A percentile compares a stretch with the other conserved stretches of the same genome.
phyloP scores from a whole-genome alignment of 768 basidiomycete genomes.

The Lactarius akahatsu region DNA sequence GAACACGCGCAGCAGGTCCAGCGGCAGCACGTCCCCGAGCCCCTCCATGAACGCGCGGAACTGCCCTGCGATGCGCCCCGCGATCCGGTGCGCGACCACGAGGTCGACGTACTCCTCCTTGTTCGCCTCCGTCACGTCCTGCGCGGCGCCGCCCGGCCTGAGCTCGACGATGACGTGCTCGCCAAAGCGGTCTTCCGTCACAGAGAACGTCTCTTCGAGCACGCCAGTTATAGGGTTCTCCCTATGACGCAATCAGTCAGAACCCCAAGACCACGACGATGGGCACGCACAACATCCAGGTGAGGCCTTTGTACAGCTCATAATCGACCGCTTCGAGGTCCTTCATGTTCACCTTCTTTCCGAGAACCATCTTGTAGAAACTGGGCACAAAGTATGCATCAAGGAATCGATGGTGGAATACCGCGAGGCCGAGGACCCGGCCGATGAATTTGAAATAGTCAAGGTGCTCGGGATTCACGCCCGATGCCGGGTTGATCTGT shows the following conservation, averaged over 20 bases:
- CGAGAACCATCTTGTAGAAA: slow-evolving; percentile 77
- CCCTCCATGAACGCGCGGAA: slow-evolving; percentile 85
- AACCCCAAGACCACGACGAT: slow-evolving; percentile 3
- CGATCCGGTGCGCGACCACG: slow-evolving; percentile 82
- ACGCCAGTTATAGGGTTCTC: slow-evolving; percentile 76
- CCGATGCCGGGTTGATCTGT: slow-evolving; percentile 75
- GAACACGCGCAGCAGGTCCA: slow-evolving; percentile 83
- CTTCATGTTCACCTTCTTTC: slow-evolving; percentile 55
- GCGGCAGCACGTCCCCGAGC: slow-evolving; percentile 78
- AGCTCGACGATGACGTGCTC: slow-evolving; percentile 68
- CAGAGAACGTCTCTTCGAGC: slow-evolving; percentile 69
- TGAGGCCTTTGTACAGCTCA: slow-evolving; percentile 64
- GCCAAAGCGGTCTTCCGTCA: slow-evolving; percentile 73
- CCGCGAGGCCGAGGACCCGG: slow-evolving; percentile 66
- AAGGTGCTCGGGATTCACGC: slow-evolving; percentile 72
- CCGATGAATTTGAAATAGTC: slow-evolving; percentile 85
- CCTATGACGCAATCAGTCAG: slow-evolving; percentile 37
- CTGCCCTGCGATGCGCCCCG: slow-evolving; percentile 77
- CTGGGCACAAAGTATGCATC: slow-evolving; percentile 79
- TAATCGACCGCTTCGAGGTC: slow-evolving; percentile 73
- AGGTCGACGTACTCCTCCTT: slow-evolving; percentile 76
- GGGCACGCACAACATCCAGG: slow-evolving; percentile 68
- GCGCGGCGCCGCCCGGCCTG: slow-evolving; percentile 56
- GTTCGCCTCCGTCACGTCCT: slow-evolving; percentile 70
- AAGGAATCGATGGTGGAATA: slow-evolving; percentile 76